Evolutionary conservation across 768 basidiomycete genomes (phyloP).

Genomic region (Hydnum rufescens): DNA sequence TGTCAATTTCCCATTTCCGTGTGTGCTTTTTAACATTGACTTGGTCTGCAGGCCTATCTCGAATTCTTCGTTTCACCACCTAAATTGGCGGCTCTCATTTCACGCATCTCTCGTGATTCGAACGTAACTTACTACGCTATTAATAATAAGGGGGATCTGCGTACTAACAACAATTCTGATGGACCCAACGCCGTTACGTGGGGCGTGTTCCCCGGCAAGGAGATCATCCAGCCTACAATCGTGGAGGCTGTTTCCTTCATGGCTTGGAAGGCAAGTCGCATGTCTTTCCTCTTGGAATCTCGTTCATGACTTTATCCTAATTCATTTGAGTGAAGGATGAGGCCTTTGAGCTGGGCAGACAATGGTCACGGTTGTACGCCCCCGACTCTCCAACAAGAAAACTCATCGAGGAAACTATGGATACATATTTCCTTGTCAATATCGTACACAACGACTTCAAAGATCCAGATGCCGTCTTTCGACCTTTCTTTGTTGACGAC

Average conservation of each 20-base stretch:
- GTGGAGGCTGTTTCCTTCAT: constrained; percentile 96
- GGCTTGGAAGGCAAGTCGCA: constrained; percentile 71
- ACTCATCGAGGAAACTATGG: constrained; percentile 61
- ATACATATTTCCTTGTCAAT: constrained; percentile 71
- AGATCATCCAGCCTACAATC: constrained; percentile 88
- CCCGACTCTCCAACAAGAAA: constrained; percentile 51
- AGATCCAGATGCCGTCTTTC: constrained; percentile 63
- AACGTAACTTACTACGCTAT: constrained; percentile 94
- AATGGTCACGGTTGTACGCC: constrained; percentile 83
- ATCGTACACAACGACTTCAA: constrained; percentile 95
- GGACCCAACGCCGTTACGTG: constrained; percentile 98
- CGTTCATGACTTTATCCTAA: not conserved
- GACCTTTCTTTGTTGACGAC: constrained; percentile 35
- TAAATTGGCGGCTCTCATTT: constrained; percentile 49
- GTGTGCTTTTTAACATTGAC: not conserved
- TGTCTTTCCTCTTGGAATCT: not conserved
- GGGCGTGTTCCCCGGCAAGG: constrained; percentile 96
- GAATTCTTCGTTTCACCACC: constrained; percentile 81
- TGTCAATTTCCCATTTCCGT: constrained; percentile 7
- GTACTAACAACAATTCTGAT: constrained; percentile 86
- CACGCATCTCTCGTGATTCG: constrained; percentile 67
- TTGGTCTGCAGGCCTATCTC: constrained; percentile 54
- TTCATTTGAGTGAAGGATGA: constrained; percentile 44
- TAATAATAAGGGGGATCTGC: constrained; percentile 84
- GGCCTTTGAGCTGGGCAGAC: constrained; percentile 76